These are phyloP conservation scores for Podospora bellae-mahoneyi DNA, from an alignment of 495 filamentous ascomycete genomes.

Conservation along the genomic window DNA sequence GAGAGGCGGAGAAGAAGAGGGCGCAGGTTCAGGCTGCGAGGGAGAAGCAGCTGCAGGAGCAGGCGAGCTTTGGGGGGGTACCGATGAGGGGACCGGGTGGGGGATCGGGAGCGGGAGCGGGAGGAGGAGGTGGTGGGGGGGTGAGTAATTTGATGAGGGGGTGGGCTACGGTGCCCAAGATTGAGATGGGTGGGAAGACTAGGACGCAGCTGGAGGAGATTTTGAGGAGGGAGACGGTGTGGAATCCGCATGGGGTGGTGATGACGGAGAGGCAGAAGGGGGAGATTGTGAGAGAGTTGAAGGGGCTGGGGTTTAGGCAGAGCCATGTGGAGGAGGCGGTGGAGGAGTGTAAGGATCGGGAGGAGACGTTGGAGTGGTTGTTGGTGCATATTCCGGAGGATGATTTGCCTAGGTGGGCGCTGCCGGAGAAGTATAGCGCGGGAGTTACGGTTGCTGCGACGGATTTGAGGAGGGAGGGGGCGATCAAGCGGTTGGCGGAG, in stretches of 20 bases:
- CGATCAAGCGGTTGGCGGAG: slow-evolving; percentile 74
- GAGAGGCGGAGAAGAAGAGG: slow-evolving; percentile 66
- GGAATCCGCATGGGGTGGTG: slow-evolving; percentile 74
- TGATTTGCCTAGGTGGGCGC: slow-evolving; percentile 81
- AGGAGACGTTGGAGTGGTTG: slow-evolving; percentile 88
- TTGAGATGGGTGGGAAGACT: slow-evolving; percentile 83
- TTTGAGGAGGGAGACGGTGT: slow-evolving; percentile 69
- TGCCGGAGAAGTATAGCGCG: slow-evolving; percentile 85
- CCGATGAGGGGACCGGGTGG: slow-evolving; percentile 32
- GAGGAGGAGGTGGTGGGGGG: slow-evolving; percentile 18
- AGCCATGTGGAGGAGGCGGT: slow-evolving; percentile 89
- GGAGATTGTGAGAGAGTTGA: slow-evolving; percentile 69
- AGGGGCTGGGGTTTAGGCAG: slow-evolving; percentile 72
- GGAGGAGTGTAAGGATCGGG: slow-evolving; percentile 81
- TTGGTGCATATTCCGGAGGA: slow-evolving; percentile 96
- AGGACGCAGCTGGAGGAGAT: slow-evolving; percentile 73
- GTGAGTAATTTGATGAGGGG: slow-evolving; percentile 54
- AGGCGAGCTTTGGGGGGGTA: slow-evolving; percentile 41
- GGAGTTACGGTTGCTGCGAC: slow-evolving; percentile 79
- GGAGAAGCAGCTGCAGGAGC: slow-evolving; percentile 58
- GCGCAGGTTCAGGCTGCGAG: slow-evolving; percentile 57
- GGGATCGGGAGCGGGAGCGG: slow-evolving; percentile 17
- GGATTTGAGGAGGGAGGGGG: slow-evolving; percentile 72
- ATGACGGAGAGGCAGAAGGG: slow-evolving; percentile 56
- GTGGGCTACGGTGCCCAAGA: slow-evolving; percentile 81